Percentiles rank a stretch among this genome's conserved stretches.
phyloP scores from a whole-genome alignment of 2,329 filamentous ascomycete genomes.

The Botrytis galanthina region DNA sequence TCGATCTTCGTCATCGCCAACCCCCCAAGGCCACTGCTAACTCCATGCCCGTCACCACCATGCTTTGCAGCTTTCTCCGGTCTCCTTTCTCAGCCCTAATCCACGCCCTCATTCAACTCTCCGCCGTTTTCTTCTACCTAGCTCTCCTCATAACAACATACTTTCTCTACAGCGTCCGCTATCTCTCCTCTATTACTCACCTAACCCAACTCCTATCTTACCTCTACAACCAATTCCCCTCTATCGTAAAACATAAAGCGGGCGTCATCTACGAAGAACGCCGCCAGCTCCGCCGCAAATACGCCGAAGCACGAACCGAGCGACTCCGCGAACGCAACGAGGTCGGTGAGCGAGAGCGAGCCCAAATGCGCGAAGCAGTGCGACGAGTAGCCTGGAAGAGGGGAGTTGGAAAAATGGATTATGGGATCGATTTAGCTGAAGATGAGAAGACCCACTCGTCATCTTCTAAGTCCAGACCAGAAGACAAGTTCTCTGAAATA shows the following conservation, averaged over 20 bases:
- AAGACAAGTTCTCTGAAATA: background rate
- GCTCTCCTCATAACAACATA: background rate
- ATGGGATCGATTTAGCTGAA: constrained; percentile 9
- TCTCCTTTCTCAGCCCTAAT: background rate
- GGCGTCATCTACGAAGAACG: background rate
- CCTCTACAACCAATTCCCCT: background rate
- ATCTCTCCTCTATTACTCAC: background rate
- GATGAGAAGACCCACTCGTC: background rate
- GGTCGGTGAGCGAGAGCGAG: background rate
- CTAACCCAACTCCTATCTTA: background rate
- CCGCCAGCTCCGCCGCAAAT: constrained; percentile 9
- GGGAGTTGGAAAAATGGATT: constrained; percentile 16
- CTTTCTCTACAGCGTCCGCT: background rate
- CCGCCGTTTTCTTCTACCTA: constrained; percentile 2
- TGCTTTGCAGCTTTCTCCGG: background rate
- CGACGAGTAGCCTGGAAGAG: constrained; percentile 15
- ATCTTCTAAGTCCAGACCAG: background rate
- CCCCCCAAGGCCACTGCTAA: background rate
- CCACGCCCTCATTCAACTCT: background rate
- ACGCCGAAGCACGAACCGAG: background rate
- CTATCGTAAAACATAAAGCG: background rate
- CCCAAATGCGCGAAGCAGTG: constrained; percentile 13
- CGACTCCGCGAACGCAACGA: background rate
- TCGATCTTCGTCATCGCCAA: background rate
- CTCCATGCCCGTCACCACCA: background rate